Percentiles rank a stretch among this genome's conserved stretches.
Conservation (phyloP, 2,329 filamentous ascomycete species). For the Annulohypoxylon truncatum region DNA sequence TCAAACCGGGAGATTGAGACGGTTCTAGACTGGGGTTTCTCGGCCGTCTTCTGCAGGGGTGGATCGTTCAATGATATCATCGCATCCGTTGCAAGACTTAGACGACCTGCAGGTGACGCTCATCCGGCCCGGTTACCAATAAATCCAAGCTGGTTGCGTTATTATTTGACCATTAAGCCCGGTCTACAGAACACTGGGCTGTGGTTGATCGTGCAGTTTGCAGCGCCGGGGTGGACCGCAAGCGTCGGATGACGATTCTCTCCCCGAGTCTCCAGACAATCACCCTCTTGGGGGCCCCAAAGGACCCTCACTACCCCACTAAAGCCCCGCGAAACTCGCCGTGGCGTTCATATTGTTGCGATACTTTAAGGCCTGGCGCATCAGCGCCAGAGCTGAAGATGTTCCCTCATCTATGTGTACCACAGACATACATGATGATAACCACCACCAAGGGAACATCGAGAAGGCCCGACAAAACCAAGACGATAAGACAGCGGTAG, state of each 20-base stretch:
- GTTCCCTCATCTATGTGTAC: conserved; percentile 31
- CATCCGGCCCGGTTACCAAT: conserved; percentile 40
- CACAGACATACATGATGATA: conserved; percentile 28
- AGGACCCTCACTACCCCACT: conserved; percentile 42
- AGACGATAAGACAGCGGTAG: conserved; percentile 25
- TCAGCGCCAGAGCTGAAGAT: conserved; percentile 48
- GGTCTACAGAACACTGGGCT: conserved; percentile 19
- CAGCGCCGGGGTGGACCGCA: conserved; percentile 32
- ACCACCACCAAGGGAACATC: conserved; percentile 13
- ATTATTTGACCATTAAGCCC: conserved; percentile 33
- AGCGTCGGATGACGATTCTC: conserved; percentile 34
- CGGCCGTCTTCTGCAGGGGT: conserved; percentile 27
- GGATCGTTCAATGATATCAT: conserved; percentile 45
- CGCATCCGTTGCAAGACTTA: conserved; percentile 32
- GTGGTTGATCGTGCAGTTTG: conserved; percentile 18
- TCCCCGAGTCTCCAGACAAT: conserved; percentile 38
- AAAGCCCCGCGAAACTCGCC: conserved; percentile 51
- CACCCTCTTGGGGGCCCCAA: conserved; percentile 9
- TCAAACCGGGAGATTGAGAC: conserved; percentile 10
- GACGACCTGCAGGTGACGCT: conserved; percentile 31
- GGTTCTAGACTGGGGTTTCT: conserved; percentile 34
- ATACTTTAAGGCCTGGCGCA: conserved; percentile 46
- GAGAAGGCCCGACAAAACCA: conserved; percentile 34
- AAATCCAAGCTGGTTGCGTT: conserved; percentile 30
- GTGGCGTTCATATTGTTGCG: conserved; percentile 44